Evolutionary conservation across 2,329 filamentous ascomycete genomes (phyloP).

Genomic region (Xenoacremonium recifei): DNA sequence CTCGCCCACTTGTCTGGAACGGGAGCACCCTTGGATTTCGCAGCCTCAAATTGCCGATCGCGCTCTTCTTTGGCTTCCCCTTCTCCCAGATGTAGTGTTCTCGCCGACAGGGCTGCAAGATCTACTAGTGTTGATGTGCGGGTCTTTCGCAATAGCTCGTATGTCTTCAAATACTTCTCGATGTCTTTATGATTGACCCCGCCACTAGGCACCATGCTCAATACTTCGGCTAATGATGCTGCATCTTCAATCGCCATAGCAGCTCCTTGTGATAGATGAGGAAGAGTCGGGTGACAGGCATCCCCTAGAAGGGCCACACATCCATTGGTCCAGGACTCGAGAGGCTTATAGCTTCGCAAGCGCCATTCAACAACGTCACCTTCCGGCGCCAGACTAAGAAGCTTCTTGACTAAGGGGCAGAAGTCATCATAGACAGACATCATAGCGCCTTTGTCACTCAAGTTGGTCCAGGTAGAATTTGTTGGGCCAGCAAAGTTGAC

Average conservation of each 20-base stretch:
- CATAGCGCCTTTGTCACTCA: conserved; percentile 60
- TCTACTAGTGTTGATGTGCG: conserved; percentile 54
- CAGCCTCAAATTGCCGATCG: conserved; percentile 52
- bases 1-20: conserved; percentile 69
- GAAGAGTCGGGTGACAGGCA: conserved; percentile 65
- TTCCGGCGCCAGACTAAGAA: conserved; percentile 60
- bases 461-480: conserved; percentile 61
- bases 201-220: conserved; percentile 40
- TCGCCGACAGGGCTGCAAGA: conserved; percentile 49
- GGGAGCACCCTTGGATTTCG: conserved; percentile 45
- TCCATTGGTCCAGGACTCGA: conserved; percentile 58
- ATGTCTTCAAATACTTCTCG: conserved; percentile 50
- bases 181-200: conserved; percentile 38
- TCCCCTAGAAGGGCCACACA: conserved; percentile 59
- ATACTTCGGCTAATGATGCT: conserved; percentile 55
- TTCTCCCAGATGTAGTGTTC: conserved; percentile 54
- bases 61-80: conserved; percentile 56
- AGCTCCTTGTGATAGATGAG: conserved; percentile 64
- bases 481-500: conserved; percentile 57
- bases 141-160: conserved; percentile 56
- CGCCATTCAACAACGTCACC: conserved; percentile 65
- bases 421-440: conserved; percentile 61
- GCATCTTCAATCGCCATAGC: conserved; percentile 67
- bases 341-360: conserved; percentile 55
- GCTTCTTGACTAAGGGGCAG: conserved; percentile 55